These are phyloP conservation scores for Chrysoporthe austroafricana DNA, from an alignment of 2,329 filamentous ascomycete genomes.

Conservation along the genomic window DNA sequence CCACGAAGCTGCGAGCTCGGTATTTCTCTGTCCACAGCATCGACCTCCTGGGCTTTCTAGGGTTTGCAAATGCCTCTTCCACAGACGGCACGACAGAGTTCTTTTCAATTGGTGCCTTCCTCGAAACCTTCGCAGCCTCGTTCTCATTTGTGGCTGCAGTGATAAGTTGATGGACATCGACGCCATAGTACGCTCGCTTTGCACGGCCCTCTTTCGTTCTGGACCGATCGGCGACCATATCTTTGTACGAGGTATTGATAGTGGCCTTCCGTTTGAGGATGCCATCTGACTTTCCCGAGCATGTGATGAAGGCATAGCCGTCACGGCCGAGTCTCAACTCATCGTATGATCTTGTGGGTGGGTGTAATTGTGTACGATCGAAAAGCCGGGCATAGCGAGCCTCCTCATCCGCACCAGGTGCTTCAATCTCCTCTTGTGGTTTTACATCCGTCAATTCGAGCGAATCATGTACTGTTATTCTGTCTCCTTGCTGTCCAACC, in stretches of 20 bases:
- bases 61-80: conserved; percentile 38
- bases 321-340: conserved; percentile 29
- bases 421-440: not conserved
- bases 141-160: conserved; percentile 69
- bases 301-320: conserved; percentile 53
- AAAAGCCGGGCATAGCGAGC: conserved; percentile 32
- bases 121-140: conserved; percentile 37
- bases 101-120: conserved; percentile 35
- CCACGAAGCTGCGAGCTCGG: conserved; percentile 86
- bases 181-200: conserved; percentile 82
- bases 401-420: conserved; percentile 22
- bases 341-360: conserved; percentile 21
- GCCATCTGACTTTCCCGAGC: conserved; percentile 59
- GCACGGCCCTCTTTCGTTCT: conserved; percentile 69
- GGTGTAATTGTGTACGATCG: conserved; percentile 30
- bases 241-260: conserved; percentile 61
- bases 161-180: conserved; percentile 85
- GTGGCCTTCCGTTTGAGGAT: conserved; percentile 58
- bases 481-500: not conserved
- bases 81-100: conserved; percentile 46
- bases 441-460: conserved; percentile 8
- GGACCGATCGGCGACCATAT: conserved; percentile 70
- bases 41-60: conserved; percentile 52
- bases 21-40: conserved; percentile 98
- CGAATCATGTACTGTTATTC: not conserved